Evolutionary conservation across 176 grass and related monocot species (phyloP).

Genomic region (Zea luxurians): DNA sequence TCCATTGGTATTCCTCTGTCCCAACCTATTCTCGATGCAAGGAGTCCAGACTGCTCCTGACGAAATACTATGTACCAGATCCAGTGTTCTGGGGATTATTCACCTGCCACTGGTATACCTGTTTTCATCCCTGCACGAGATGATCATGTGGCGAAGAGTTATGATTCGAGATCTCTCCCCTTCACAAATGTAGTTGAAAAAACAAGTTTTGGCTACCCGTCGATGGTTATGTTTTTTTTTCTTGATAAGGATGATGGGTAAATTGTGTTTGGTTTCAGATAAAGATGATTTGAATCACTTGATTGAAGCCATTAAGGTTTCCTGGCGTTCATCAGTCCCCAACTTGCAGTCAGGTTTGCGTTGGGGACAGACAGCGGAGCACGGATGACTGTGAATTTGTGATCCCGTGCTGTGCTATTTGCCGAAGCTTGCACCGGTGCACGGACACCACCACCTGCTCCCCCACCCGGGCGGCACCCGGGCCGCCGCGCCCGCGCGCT

Average conservation of each 20-base stretch:
- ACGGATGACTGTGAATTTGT: not conserved
- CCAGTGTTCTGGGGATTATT: not conserved
- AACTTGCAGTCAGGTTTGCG: not conserved
- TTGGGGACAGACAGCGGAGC: not conserved
- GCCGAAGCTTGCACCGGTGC: not conserved
- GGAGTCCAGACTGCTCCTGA: not conserved
- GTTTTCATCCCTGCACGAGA: not conserved
- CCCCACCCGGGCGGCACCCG: too few species aligned
- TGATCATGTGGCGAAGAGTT: not conserved
- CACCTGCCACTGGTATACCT: not conserved
- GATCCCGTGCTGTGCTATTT: not conserved
- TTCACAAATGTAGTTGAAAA: not conserved
- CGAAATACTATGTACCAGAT: not conserved
- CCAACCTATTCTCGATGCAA: not conserved
- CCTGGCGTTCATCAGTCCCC: not conserved
- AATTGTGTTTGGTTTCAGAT: not conserved
- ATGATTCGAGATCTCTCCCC: not conserved
- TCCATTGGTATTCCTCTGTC: not conserved
- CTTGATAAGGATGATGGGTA: not conserved
- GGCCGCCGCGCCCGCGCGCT: not conserved
- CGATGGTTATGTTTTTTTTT: not conserved
- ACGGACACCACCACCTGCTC: not conserved
- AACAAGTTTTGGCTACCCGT: not conserved
- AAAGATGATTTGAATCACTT: not conserved
- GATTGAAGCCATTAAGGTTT: not conserved